Evolutionary conservation across 257 asterid genomes (phyloP), one percentile per base, ranked within the genome.

Genomic region (Apocynum venetum): DNA sequence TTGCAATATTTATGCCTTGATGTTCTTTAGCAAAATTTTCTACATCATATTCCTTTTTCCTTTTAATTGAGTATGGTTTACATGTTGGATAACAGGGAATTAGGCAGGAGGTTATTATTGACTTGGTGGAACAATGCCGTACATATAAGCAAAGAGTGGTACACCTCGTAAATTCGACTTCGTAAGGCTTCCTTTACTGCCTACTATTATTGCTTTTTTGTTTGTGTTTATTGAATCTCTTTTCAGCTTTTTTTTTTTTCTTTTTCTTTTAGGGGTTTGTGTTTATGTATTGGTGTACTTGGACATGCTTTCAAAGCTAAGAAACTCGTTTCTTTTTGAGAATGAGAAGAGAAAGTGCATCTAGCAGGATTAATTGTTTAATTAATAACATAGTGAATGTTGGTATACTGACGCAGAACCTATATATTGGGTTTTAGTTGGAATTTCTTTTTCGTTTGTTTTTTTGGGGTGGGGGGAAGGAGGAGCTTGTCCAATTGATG

Each of bases 61-160:
- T 51, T 38, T 51, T 75, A 59, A 64, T 56, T 56, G 53, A 74
- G 36, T 78, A 68, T 52, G 6, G 69, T 72, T 80, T 44, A 52
- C 66, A 4, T 51, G 53, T 63, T 75, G 70, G 75, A 71, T 84
- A 19, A 53, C 91, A 96, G 99, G 99, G 96, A 55, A 77, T 93
- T 73, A 92, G 87, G 87, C 98, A 93, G 89, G 99, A 96, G 81
- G 98, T 96, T 74, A 91, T 96, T 88, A 97, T 93, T 82, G 99
- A 93, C 85, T 84, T 96, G 87, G 99, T 96, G 80, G 98, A 93
- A 84, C 99, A 93, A 78, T 96, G 99, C 75, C 98, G 98, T 75
- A 88, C 87, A 36, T 96, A 89, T 90, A 96, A 93, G 87, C 98
- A 93, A 87, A 88, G 98, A 86, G 98, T 95, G 71, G 98, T 95